A percentile compares a stretch with the other conserved stretches of the same genome.
Evolutionary conservation across 2,329 filamentous ascomycete species (phyloP).

Genomic region (Gyromitra esculenta): DNA sequence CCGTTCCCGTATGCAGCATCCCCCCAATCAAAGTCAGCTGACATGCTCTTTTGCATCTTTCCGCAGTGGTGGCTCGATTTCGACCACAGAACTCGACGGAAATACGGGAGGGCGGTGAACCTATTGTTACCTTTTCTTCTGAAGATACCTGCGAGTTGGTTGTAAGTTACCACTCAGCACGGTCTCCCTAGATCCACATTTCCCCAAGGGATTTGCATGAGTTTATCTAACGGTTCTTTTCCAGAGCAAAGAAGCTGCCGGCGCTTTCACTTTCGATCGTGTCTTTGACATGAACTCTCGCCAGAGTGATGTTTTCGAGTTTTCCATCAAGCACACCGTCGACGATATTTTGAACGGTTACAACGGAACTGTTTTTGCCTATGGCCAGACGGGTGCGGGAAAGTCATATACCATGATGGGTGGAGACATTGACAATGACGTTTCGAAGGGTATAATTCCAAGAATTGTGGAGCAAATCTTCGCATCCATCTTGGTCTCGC

Average conservation of each 20-base stretch:
- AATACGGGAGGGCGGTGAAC: conserved; percentile 86
- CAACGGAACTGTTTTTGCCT: conserved; percentile 98
- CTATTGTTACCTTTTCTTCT: conserved; percentile 87
- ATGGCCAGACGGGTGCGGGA: conserved; percentile 96
- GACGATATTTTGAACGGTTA: conserved; percentile 99
- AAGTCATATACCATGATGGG: conserved; percentile 99
- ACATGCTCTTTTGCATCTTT: conserved; percentile 63
- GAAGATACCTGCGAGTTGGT: conserved; percentile 88
- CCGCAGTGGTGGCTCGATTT: conserved; percentile 94
- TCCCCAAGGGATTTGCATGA: background rate
- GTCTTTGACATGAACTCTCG: conserved; percentile 94
- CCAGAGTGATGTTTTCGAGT: conserved; percentile 96
- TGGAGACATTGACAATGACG: conserved; percentile 88
- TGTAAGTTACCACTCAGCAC: conserved; percentile 66
- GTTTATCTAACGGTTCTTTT: conserved; percentile 33
- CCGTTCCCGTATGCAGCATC: conserved; percentile 39
- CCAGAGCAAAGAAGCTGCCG: conserved; percentile 60
- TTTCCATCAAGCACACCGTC: conserved; percentile 93
- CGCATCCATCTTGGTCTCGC: conserved; percentile 89
- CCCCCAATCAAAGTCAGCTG: conserved; percentile 38
- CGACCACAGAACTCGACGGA: conserved; percentile 96
- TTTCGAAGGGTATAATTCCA: conserved; percentile 91
- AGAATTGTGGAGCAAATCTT: conserved; percentile 98
- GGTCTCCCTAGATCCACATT: background rate
- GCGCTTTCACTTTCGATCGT: conserved; percentile 94